phyloP scores from a whole-genome alignment of 257 asterid genomes.

The Orobanche coerulescens region DNA sequence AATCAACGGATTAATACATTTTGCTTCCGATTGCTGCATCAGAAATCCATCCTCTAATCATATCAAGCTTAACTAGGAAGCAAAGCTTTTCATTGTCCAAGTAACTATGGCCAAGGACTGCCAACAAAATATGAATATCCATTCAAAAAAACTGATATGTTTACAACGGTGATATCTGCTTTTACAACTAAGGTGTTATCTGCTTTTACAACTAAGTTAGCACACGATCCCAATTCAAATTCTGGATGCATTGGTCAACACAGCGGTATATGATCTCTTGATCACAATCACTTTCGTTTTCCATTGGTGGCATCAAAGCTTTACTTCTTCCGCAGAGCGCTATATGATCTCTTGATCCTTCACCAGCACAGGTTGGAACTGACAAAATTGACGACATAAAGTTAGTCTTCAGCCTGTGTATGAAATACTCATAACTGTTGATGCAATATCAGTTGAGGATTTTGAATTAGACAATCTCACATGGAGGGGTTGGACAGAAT shows the following conservation, averaged over 20 bases:
- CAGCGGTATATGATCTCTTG: too few species aligned
- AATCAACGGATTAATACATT: too few species aligned
- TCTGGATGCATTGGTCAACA: conserved; percentile 3
- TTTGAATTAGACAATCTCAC: neutral
- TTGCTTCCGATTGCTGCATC: too few species aligned
- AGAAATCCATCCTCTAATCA: too few species aligned
- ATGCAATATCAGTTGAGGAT: neutral
- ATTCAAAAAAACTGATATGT: too few species aligned
- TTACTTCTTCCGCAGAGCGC: conserved; percentile 30
- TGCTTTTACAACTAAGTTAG: conserved; percentile 1
- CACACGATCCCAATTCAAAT: neutral
- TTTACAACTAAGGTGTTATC: too few species aligned
- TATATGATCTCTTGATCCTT: conserved; percentile 51
- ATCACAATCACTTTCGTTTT: conserved; percentile 26
- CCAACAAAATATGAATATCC: too few species aligned
- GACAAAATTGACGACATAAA: conserved; percentile 21
- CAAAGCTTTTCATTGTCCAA: too few species aligned
- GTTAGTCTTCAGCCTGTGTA: conserved; percentile 3
- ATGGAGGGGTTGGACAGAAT: neutral
- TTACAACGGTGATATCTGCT: too few species aligned
- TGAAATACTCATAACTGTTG: neutral
- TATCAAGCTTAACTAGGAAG: too few species aligned
- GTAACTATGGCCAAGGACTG: too few species aligned
- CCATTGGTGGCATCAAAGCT: conserved; percentile 38
- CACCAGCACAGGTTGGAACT: conserved; percentile 87